Base-by-base conservation (phyloP, 106 monocot species). In the Triglochin maritima region DNA sequence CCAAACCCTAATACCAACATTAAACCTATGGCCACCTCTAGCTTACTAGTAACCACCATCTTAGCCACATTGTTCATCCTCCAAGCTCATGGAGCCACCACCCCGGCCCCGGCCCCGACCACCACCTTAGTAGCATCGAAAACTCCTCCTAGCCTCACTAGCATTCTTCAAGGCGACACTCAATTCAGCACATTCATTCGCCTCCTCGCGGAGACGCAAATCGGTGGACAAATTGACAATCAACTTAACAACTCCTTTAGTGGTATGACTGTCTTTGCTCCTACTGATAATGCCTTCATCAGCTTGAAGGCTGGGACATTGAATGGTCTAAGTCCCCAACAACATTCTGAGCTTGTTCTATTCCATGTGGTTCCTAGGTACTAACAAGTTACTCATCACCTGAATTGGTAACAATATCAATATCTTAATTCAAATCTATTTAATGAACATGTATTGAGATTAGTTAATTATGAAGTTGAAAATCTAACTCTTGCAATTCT, bases 211-310 rank as follows among this genome's bases (percentile, higher is more conserved):
- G 62, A 59, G 15, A 89, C 94, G 7, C 86, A 82, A 44, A 71
- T 82, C n/a, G 66, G 63, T 0, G 47, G 41, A 0, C 82, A 84
- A 67, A n/a, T 89, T 56, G 6, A 73, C 4, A 87, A 70, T 78
- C 89, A 89, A 72, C 81, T 94, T 49, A 85, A 87, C 63, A 81
- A 80, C 73, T 77, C 84, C 63, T 85, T 47, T 71, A 60, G 72
- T 41, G 94, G 94, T 15, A 61, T 94, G 43, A 94, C 94, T 44
- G 12, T 94, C 65, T 81, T 94, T 64, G 94, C 94, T 62, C 89
- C 94, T 12, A 84, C 84, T 9, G 89, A 94, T 71, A 80, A 80
- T 65, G 89, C 94, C 60, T 89, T 89, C 77, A 64, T 50, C 62
- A 58, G 49, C 66, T 89, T 94, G 62, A 84, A 81, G 65, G 10